phyloP scores from a whole-genome alignment of 2,329 filamentous ascomycete genomes.

The Hymenoscyphus linearis region DNA sequence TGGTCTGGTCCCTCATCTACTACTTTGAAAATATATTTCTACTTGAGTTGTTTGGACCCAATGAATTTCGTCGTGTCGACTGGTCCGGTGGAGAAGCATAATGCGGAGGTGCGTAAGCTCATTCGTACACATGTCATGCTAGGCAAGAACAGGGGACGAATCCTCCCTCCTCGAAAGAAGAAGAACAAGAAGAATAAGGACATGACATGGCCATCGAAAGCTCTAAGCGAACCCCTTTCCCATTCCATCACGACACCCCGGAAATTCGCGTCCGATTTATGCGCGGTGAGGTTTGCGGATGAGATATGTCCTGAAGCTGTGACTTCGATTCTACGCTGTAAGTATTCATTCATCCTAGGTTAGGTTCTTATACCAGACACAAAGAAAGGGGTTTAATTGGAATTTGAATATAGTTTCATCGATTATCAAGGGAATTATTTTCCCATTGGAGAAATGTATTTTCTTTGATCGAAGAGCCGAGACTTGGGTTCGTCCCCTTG shows the following conservation, averaged over 20 bases:
- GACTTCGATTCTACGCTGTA: not conserved
- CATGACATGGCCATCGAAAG: not conserved
- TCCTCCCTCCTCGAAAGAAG: constrained; percentile 35
- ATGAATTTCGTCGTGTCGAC: constrained; percentile 20
- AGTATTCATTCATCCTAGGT: not conserved
- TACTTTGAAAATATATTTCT: not conserved
- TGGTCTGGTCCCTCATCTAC: too few relatives aligned
- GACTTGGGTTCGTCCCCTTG: constrained; percentile 31
- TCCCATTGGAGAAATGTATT: not conserved
- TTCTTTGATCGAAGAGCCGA: constrained; percentile 11
- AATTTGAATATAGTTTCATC: not conserved
- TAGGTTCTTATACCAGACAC: too few relatives aligned
- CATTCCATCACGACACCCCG: not conserved
- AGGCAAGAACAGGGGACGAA: constrained; percentile 19
- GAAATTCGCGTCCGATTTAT: not conserved
- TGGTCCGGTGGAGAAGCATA: constrained; percentile 23
- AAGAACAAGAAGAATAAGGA: constrained; percentile 31
- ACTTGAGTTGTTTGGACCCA: not conserved
- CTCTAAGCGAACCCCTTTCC: not conserved
- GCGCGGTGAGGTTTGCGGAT: not conserved
- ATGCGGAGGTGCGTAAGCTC: constrained; percentile 24
- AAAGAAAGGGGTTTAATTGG: too few relatives aligned
- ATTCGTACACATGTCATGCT: constrained; percentile 20
- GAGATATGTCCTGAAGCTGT: not conserved
- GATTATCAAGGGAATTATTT: not conserved